Evolutionary conservation across 225 moss, liverwort and hornwort species (phyloP).

Genomic region (Physcomitrium patens): DNA sequence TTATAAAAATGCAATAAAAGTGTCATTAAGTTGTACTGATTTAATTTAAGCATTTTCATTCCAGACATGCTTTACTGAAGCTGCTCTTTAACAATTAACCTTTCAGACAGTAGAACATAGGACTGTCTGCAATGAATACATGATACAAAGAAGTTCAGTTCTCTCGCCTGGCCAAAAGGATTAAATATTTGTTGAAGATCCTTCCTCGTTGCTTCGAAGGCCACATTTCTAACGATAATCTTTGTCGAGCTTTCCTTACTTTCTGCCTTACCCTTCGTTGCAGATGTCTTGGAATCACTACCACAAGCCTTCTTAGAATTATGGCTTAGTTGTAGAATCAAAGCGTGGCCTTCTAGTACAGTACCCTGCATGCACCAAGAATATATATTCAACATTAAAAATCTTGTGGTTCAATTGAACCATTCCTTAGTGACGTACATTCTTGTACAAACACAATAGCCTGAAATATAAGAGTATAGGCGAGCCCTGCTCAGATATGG

Average conservation of each 20-base stretch:
- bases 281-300: constrained; percentile 51
- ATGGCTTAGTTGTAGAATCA: constrained; percentile 81
- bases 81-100: constrained; percentile 1
- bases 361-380: constrained; percentile 65
- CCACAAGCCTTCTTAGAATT: constrained; percentile 52
- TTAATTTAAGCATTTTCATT: background rate
- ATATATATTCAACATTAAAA: background rate
- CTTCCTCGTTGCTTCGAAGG: constrained; percentile 95
- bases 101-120: background rate
- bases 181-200: constrained; percentile 85
- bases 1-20: background rate
- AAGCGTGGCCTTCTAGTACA: constrained; percentile 89
- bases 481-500: too few species aligned
- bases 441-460: background rate
- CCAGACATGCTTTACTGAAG: constrained; percentile 4
- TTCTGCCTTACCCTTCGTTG: constrained; percentile 56
- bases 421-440: background rate
- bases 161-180: constrained; percentile 89
- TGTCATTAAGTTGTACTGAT: constrained; percentile 5
- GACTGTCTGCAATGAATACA: background rate
- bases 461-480: background rate
- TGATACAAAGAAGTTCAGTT: constrained; percentile 19
- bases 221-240: constrained; percentile 92
- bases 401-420: background rate
- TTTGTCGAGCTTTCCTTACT: constrained; percentile 83